These are phyloP conservation scores for Thelephora ganbajun DNA, from an alignment of 768 basidiomycete genomes.

Conservation along the genomic window DNA sequence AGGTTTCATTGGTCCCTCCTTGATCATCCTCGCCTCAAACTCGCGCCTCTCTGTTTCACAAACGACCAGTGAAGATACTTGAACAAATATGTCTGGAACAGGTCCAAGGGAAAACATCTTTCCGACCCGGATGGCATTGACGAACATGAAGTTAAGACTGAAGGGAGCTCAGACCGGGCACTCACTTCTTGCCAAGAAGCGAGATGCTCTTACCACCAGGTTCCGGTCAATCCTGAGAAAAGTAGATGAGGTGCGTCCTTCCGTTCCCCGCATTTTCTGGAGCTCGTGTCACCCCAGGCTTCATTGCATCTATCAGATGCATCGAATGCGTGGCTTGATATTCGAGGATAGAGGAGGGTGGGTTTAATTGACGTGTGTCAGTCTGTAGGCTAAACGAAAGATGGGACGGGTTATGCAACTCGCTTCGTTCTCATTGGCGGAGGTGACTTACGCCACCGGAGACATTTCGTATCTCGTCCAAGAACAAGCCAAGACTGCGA, in stretches of 20 bases:
- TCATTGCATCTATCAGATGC: not conserved
- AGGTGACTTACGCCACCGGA: conserved; percentile 94
- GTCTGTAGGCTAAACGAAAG: conserved; percentile 80
- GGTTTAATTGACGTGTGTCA: too few species aligned
- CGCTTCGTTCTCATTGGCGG: conserved; percentile 96
- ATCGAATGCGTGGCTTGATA: too few species aligned
- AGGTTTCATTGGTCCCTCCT: too few species aligned
- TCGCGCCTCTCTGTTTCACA: too few species aligned
- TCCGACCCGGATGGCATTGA: conserved; percentile 94
- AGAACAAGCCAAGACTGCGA: conserved; percentile 83
- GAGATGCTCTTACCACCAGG: conserved; percentile 89
- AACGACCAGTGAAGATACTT: too few species aligned
- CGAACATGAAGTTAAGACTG: conserved; percentile 79
- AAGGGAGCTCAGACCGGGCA: conserved; percentile 94
- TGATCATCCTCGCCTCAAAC: too few species aligned
- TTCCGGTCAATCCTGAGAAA: conserved; percentile 91
- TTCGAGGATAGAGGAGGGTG: too few species aligned
- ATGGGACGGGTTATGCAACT: conserved; percentile 99
- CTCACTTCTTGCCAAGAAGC: conserved; percentile 91
- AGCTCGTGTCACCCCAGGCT: not conserved
- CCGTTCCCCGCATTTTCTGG: not conserved
- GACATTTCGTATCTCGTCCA: conserved; percentile 98
- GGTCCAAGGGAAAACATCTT: conserved; percentile 89
- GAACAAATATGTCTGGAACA: conserved; percentile 64
- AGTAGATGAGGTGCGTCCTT: conserved; percentile 78